Base-by-base conservation (phyloP, 2,329 filamentous ascomycete genomes). In the Pyrenochaeta sp. region DNA sequence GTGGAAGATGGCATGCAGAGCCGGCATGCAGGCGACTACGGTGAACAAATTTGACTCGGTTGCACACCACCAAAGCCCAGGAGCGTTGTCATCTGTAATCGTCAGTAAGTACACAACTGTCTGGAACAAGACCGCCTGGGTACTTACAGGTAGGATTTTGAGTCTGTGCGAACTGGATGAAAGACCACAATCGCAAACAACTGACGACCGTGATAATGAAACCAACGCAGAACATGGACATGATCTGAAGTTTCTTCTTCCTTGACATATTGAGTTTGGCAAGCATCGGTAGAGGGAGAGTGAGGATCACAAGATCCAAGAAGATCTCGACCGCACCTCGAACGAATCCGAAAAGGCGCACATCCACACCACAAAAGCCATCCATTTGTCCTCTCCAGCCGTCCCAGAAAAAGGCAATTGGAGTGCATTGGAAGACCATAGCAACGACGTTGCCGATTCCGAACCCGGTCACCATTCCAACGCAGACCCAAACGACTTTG, bases 361-460 rank as follows among this genome's bases (percentile, higher is more conserved):
- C 64, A 26, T 74, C 58, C 17, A 73, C 65, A 48, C 67, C 69
- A 31, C 55, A 61, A 13, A 58, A 41, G n/a, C 63, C 70, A 11
- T 56, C 17, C 21, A 58, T 63, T 24, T 72, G 63, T 9, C 64
- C 64, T 23, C 62, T 65, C 73, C 72, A 76, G 14, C 65, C 69
- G n/a, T 66, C 55, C 73, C 73, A 75, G 26, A 72, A 72, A 13
- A 65, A 70, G 2, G 44, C 35, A 7, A 74, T 54, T 1, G 73
- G 74, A 5, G 44, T 50, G 42, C 72, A 75, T 28, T 74, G 69
- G 32, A 64, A 61, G n/a, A 60, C 51, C 30, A 73, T 72, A 15
- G 58, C 11, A 24, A 63, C 46, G 3, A 51, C 42, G 40, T 64
- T 66, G 6, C 44, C 53, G 24, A 67, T 26, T 10, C 62, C 62